Evolutionary conservation across 2,329 filamentous ascomycete species (phyloP).

Genomic region (Cladosporium phlei): DNA sequence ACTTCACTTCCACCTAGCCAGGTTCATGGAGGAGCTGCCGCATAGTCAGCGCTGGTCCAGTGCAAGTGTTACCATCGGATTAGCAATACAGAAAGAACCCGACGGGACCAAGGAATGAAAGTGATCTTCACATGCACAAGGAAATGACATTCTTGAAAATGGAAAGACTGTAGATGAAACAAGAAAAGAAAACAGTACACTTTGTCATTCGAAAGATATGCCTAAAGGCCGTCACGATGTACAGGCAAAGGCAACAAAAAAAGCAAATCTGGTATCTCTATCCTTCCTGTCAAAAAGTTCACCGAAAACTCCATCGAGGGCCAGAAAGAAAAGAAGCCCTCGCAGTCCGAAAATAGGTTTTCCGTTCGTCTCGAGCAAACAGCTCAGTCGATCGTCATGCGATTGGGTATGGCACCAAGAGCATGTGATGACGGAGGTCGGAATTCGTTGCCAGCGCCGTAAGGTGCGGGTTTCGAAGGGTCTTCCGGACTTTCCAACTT

Average conservation of each 20-base stretch:
- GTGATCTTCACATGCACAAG: no score
- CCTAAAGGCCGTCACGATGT: constrained; percentile 1
- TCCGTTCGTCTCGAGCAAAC: background rate
- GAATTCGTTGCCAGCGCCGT: constrained; percentile 18
- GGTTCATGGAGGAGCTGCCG: no score
- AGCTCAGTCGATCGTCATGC: constrained; percentile 47
- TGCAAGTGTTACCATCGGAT: no score
- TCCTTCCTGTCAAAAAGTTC: background rate
- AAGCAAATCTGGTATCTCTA: constrained; percentile 8
- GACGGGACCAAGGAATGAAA: no score
- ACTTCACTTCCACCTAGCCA: no score
- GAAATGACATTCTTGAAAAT: no score
- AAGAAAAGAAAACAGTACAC: no score
- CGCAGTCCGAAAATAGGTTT: background rate
- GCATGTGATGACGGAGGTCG: constrained; percentile 26
- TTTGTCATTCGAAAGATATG: no score
- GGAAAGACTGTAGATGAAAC: no score
- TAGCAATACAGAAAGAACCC: no score
- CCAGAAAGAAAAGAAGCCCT: background rate
- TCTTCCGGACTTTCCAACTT: constrained; percentile 29
- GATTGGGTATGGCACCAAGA: constrained; percentile 26
- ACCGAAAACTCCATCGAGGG: background rate
- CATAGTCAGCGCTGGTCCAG: no score
- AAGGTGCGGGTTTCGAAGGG: constrained; percentile 6
- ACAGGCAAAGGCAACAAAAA: background rate